Percentiles rank a stretch among this genome's conserved stretches.
Evolutionary conservation across 1,284 basidiomycete species (phyloP).

Genomic region (Psilocybe mexicana): DNA sequence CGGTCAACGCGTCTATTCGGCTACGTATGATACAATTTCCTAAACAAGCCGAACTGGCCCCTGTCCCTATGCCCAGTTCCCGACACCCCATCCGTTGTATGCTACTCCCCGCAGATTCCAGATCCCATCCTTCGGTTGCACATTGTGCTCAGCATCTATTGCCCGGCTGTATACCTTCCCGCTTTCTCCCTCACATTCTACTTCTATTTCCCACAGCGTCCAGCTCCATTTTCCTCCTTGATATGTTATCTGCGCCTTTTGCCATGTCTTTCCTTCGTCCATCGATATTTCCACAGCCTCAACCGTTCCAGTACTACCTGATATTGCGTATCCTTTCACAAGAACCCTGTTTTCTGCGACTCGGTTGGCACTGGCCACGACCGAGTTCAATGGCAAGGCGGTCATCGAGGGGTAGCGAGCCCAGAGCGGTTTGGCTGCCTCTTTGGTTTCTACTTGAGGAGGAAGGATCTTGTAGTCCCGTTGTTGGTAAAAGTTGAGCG

Average conservation of each 20-base stretch:
- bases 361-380: constrained; percentile 46
- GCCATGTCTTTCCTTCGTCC: constrained; percentile 56
- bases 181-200: constrained; percentile 33
- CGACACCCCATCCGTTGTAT: constrained; percentile 50
- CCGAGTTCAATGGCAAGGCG: constrained; percentile 62
- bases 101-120: constrained; percentile 67
- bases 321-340: constrained; percentile 61
- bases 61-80: constrained; percentile 31
- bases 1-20: neutral
- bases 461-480: constrained; percentile 68
- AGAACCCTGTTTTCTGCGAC: constrained; percentile 36
- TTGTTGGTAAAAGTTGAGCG: constrained; percentile 68
- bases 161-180: constrained; percentile 46
- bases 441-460: constrained; percentile 53
- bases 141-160: constrained; percentile 41
- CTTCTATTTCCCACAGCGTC: constrained; percentile 61
- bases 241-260: constrained; percentile 53
- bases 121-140: constrained; percentile 46
- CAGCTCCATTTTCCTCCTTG: constrained; percentile 69
- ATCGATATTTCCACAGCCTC: constrained; percentile 50
- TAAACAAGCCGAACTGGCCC: constrained; percentile 10
- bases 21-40: neutral
- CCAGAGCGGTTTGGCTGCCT: constrained; percentile 40
- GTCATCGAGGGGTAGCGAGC: constrained; percentile 56
- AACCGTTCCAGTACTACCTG: constrained; percentile 46